Evolutionary conservation across 441 rosid genomes (phyloP), one percentile per base, ranked within the genome.

Genomic region (Rhodomyrtus psidioides): DNA sequence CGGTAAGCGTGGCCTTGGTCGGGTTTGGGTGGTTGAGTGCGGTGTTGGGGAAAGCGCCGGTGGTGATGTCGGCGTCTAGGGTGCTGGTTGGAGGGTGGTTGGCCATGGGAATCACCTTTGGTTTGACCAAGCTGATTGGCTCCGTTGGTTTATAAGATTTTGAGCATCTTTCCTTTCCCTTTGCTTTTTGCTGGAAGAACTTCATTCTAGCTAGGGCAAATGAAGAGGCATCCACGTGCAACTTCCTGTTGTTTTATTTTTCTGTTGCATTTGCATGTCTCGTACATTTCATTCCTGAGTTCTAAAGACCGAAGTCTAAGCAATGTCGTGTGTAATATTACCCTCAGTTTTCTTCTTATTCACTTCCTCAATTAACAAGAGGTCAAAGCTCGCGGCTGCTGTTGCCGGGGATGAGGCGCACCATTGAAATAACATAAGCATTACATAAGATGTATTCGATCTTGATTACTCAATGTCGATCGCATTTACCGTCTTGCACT

Each of bases 31-130:
- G 59, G 83, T 15, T 53, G 59, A 82, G 83, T n/a, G 59, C 83
- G 6, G 59, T 28, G 23, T 59, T 82, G 12, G 83, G 83, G 83
- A 82, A 82, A 17, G 30, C 24, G 26, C 83, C 83, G 58, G n/a
- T 17, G 8, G 55, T 16, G n/a, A 82, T 53, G 83, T 82, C 83
- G 30, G 24, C n/a, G 28, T 34, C 79, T 19, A 34, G 79, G 79
- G 79, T 65, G 49, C 79, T 65, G 49, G 46, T 65, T 5, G 79
- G 83, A 82, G 83, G 83, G 2, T 82, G 54, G 83, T 26, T 82
- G 83, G 83, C 83, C 59, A 82, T 82, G 83, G 83, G 59, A 14
- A 82, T 82, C 59, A 82, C 83, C n/a, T 82, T 51, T 49, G 83
- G 83, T 53, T 55, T 82, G 58, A 82, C 83, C 49, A 82, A 82